Conservation (phyloP, 2,329 filamentous ascomycete species). For the Pyrenochaeta sp. region DNA sequence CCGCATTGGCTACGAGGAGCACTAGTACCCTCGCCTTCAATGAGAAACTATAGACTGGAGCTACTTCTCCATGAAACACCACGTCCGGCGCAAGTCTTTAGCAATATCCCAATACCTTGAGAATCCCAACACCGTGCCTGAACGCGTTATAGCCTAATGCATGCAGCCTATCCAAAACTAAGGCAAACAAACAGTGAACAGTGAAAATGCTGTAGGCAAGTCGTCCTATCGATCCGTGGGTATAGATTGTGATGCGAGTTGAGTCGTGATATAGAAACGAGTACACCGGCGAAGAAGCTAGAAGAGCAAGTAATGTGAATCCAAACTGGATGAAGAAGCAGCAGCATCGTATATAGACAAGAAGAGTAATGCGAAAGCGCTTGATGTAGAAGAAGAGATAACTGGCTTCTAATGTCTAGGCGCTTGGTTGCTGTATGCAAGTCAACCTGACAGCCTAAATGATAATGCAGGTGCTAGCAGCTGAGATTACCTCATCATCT, state of each 20-base stretch:
- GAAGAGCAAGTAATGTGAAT: slow-evolving; percentile 7
- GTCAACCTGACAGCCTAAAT: slow-evolving; percentile 31
- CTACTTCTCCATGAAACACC: slow-evolving; percentile 3
- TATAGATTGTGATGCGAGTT: slow-evolving; percentile 37
- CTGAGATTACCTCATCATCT: slow-evolving; percentile 52
- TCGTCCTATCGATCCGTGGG: slow-evolving; percentile 27
- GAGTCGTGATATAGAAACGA: background rate
- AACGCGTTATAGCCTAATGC: slow-evolving; percentile 1
- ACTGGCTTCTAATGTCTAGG: slow-evolving; percentile 26
- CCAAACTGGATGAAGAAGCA: background rate
- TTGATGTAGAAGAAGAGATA: slow-evolving; percentile 32
- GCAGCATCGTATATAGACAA: slow-evolving; percentile 42
- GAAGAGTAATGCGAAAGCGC: slow-evolving; percentile 36
- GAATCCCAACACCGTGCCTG: slow-evolving; percentile 1
- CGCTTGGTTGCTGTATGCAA: slow-evolving; percentile 30
- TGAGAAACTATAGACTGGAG: slow-evolving; percentile 9
- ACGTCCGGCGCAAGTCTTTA: background rate
- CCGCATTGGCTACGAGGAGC: background rate
- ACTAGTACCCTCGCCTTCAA: background rate
- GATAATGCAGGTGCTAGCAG: slow-evolving; percentile 20
- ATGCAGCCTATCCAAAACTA: slow-evolving; percentile 21
- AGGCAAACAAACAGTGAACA: slow-evolving; percentile 17
- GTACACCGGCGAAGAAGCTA: slow-evolving; percentile 13
- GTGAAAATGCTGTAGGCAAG: slow-evolving; percentile 15
- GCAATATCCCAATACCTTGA: background rate